Evolutionary conservation across 331 rosid genomes (phyloP), one percentile per base, ranked within the genome.

Genomic region (Malus hybrid): DNA sequence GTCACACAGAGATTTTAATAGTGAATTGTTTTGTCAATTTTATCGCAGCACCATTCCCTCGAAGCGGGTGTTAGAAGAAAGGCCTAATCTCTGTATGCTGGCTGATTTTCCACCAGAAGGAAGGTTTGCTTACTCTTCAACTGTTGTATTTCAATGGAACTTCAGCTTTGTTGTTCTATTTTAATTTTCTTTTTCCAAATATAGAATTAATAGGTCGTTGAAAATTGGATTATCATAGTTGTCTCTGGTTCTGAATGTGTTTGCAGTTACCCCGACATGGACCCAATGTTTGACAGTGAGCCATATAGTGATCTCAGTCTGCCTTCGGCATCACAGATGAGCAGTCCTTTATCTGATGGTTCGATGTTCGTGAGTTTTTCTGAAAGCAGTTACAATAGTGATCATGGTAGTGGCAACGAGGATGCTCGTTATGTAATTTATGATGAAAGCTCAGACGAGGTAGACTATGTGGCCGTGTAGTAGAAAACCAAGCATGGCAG

Each of bases 381-480:
- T 54, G 99, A 90, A 79, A 86, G 97, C 83, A 92, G 99, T 87
- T 92, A 92, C 77, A 92, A 85, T 44, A 92, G 96, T 42, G 98
- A 92, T 68, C 99, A 89, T 67, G 97, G 97, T 55, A 94, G 99
- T 79, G 97, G 99, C 74, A 92, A 94, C 27, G 99, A 94, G 88
- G 97, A 92, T 83, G 92, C 89, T 54, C 92, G 84, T 73, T 85
- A 73, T 67, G 86, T 83, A 71, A 61, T 90, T 56, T 95, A 80
- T 73, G 97, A 86, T 81, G 97, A 88, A 83, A 95, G 97, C 82
- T 92, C 99, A 10, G 99, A 95, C 31, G 99, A 92, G 89, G 86
- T 86, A 65, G 95, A 90, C 80, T 83, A 78, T 76, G 77, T 88
- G 83, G 48, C 80, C 56, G 62, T 74, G 79, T 88, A 91, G 90